Conservation (phyloP, 345 rosid genomes). For the Acer saccharum region DNA sequence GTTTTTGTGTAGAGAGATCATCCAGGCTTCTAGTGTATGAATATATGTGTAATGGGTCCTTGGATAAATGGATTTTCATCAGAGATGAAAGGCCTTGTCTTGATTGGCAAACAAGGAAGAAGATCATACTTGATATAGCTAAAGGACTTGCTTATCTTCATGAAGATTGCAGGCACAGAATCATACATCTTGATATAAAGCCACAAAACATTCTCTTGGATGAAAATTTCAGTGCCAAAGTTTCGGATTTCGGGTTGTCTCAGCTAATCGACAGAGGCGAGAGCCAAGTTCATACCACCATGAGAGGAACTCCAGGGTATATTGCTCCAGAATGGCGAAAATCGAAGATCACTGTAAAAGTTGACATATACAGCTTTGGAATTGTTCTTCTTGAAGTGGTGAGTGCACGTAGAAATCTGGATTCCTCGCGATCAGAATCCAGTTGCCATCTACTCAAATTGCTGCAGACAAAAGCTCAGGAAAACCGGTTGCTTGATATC, state of each 20-base stretch:
- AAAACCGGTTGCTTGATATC: conserved; percentile 24
- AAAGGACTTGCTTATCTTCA: conserved; percentile 39
- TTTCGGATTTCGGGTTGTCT: conserved; percentile 31
- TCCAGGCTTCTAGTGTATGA: conserved; percentile 33
- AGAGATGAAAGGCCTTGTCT: conserved; percentile 10
- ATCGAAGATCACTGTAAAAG: conserved; percentile 30
- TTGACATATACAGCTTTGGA: conserved; percentile 41
- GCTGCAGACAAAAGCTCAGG: conserved; percentile 26
- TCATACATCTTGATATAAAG: conserved; percentile 25
- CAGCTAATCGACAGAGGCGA: conserved; percentile 25
- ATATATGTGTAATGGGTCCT: conserved; percentile 29
- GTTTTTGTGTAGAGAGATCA: conserved; percentile 34
- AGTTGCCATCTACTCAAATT: conserved; percentile 26
- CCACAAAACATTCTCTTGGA: conserved; percentile 33
- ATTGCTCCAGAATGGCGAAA: conserved; percentile 30
- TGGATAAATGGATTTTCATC: conserved; percentile 35
- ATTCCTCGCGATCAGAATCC: conserved; percentile 13
- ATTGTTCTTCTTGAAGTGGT: conserved; percentile 35
- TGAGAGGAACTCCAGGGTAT: conserved; percentile 32
- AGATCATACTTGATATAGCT: conserved; percentile 35
- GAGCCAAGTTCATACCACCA: conserved; percentile 19
- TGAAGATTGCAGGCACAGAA: conserved; percentile 32
- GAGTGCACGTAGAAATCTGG: conserved; percentile 24
- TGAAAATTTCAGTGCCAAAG: conserved; percentile 28
- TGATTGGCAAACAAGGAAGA: conserved; percentile 32